A percentile compares a stretch with the other conserved stretches of the same genome.
Conservation (phyloP, 257 asterid species). For the Solanum rostratum region DNA sequence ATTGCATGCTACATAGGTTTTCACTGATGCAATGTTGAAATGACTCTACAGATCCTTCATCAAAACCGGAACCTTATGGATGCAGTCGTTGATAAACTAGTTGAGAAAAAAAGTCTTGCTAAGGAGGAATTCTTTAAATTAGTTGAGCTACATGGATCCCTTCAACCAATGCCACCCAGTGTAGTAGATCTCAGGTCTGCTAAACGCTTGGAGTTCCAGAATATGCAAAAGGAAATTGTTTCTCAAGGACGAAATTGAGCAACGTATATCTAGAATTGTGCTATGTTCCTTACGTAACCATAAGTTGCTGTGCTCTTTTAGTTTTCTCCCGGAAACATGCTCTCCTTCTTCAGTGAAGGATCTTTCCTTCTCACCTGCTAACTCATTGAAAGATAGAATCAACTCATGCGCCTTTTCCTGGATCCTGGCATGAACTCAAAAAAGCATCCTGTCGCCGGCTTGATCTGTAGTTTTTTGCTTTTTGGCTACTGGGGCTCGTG, state of each 20-base stretch:
- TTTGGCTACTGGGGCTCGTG: not conserved
- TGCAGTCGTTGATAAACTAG: slow-evolving; percentile 51
- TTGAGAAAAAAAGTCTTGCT: slow-evolving; percentile 65
- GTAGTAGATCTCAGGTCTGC: slow-evolving; percentile 60
- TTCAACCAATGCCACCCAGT: slow-evolving; percentile 50
- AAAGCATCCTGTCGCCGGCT: not conserved
- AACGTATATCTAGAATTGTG: not conserved
- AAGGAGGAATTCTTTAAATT: slow-evolving; percentile 60
- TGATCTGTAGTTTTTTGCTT: not conserved
- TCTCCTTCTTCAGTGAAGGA: not conserved
- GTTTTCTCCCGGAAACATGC: not conserved
- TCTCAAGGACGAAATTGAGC: not conserved
- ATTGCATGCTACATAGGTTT: not conserved
- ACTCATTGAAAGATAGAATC: too few species aligned
- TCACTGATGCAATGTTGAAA: not conserved
- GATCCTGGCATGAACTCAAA: too few species aligned
- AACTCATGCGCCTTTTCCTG: too few species aligned
- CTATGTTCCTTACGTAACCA: not conserved
- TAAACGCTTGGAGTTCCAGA: slow-evolving; percentile 32
- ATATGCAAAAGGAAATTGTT: slow-evolving; percentile 12
- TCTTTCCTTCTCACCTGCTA: too few species aligned
- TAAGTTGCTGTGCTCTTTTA: not conserved
- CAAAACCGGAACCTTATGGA: slow-evolving; percentile 62
- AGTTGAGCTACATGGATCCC: slow-evolving; percentile 65
- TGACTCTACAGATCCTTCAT: slow-evolving; percentile 49